These are phyloP conservation scores for Penicillium sp. DNA, from an alignment of 2,329 filamentous ascomycete genomes.

Conservation along the genomic window DNA sequence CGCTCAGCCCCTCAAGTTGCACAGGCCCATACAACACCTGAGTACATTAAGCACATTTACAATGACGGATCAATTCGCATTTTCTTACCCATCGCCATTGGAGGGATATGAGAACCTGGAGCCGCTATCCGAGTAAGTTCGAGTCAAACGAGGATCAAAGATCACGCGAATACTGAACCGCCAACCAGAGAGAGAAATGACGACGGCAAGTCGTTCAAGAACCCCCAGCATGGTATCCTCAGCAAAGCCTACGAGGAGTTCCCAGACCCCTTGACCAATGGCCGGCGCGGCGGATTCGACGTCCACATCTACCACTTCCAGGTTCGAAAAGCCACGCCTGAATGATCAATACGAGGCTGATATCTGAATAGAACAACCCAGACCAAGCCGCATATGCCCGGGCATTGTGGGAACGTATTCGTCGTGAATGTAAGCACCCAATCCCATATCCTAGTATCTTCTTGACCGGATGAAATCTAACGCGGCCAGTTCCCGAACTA, in stretches of 20 bases:
- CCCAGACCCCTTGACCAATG: slow-evolving; percentile 64
- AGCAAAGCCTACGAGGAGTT: slow-evolving; percentile 73
- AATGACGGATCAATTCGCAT: slow-evolving; percentile 53
- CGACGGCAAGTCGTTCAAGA: slow-evolving; percentile 76
- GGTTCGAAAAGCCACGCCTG: slow-evolving; percentile 20
- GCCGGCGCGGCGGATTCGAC: slow-evolving; percentile 71
- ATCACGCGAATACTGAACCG: neutral
- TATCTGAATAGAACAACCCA: slow-evolving; percentile 50
- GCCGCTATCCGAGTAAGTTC: slow-evolving; percentile 46
- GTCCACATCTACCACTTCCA: slow-evolving; percentile 82
- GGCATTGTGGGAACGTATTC: slow-evolving; percentile 73
- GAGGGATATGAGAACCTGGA: slow-evolving; percentile 51
- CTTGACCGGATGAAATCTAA: neutral
- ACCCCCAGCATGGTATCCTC: slow-evolving; percentile 58
- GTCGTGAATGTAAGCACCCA: slow-evolving; percentile 66
- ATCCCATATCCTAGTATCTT: neutral
- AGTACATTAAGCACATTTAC: neutral
- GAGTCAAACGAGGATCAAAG: neutral
- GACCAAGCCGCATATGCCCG: slow-evolving; percentile 65
- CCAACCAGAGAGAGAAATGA: slow-evolving; percentile 54
- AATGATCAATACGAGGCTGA: neutral
- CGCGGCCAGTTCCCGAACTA: slow-evolving; percentile 71
- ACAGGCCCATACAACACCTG: neutral
- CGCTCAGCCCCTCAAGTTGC: neutral
- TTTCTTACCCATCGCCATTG: slow-evolving; percentile 56